Base-by-base conservation (phyloP, 2,329 filamentous ascomycete species). In the Lecanoromycetidae sp. region DNA sequence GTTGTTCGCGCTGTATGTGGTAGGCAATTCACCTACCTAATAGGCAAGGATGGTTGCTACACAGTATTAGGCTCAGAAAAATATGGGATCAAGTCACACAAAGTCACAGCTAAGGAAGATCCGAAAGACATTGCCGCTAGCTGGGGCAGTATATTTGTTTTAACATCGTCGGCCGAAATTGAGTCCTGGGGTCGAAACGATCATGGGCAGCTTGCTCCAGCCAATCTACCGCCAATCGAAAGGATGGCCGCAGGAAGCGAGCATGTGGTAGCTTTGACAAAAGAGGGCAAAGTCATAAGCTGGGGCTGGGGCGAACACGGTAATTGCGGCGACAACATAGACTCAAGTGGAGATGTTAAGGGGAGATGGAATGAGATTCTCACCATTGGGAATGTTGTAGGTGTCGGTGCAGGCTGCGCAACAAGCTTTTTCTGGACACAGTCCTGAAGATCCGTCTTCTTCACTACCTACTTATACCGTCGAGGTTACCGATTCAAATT, bases 231-330 rank as follows among this genome's bases (percentile, higher is more conserved):
- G 0, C 58, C 60, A 1, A 58, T 87, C 3, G 64, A 67, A 8
- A 68, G 70, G 20, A 74, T 96, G n/a, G 83, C 84, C 3, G 76
- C 84, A 37, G 91, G 91, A 0, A 95, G 90, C 59, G 91, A 96
- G 63, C 91, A 98, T 63, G 79, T 77, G n/a, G 64, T 96, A 52
- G 85, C 79, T 7, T 64, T 90, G 22, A 79, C 83, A 0, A 66
- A 66, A 8, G 69, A 74, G 17, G 77, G 77, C 1, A 75, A 80
- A 42, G 77, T 94, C 1, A 66, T 93, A 40, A 77, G 85, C 1
- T 96, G 90, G 87, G 91, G 91, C 17, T 98, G 91, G 91, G 88
- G 87, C 2, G 90, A 96, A 65, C 91, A 98, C 66, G 91, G 91
- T 1, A 98, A 98, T 61, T 98, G 91, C 62, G 91, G 91, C 3